Evolutionary conservation across 139 green algal genomes (phyloP).

Genomic region (Chlamydomonas applanata): DNA sequence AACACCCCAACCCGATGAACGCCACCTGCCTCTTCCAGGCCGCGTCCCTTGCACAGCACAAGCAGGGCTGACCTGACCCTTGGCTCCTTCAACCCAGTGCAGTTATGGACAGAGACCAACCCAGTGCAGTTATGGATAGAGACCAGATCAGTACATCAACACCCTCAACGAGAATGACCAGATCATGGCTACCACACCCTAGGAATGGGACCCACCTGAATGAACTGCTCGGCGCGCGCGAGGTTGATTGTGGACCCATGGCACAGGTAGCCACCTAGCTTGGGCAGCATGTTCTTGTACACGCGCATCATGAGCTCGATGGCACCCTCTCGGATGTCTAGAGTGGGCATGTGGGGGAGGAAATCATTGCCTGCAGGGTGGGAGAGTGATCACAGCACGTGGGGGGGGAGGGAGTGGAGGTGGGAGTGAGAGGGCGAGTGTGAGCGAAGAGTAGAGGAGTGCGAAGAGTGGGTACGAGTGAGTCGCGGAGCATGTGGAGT

Average conservation of each 20-base stretch:
- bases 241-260: slow-evolving; percentile 75
- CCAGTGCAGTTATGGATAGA: no score
- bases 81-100: no score
- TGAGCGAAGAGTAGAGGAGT: not conserved
- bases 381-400: no score
- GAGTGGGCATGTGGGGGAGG: slow-evolving; percentile 97
- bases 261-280: slow-evolving; percentile 85
- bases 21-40: no score
- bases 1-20: no score
- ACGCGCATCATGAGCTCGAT: slow-evolving; percentile 95
- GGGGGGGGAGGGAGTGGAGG: not conserved
- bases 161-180: no score
- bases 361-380: slow-evolving; percentile 91
- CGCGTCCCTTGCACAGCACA: no score
- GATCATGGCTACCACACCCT: no score
- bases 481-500: slow-evolving; percentile 12
- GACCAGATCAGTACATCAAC: no score
- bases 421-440: not conserved
- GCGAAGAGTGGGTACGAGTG: not conserved
- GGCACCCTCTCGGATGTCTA: slow-evolving; percentile 92
- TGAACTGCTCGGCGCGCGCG: slow-evolving; percentile 88
- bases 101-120: no score
- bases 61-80: no score
- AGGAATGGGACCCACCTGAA: slow-evolving; percentile 48
- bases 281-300: slow-evolving; percentile 82